Conservation (phyloP, 768 basidiomycete species). For the Gloeostereum incarnatum region DNA sequence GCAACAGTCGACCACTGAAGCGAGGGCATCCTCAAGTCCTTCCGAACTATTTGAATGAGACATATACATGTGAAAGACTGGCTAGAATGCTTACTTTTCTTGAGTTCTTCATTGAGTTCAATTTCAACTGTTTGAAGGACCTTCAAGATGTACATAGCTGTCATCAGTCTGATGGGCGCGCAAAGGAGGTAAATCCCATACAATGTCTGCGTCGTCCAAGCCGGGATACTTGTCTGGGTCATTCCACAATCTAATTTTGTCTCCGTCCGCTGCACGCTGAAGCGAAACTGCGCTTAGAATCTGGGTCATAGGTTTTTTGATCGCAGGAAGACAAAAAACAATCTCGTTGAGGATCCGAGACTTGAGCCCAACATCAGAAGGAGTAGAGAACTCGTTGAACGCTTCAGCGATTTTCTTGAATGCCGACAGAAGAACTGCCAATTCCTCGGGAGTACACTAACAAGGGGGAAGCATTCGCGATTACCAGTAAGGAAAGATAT, state of each 20-base stretch:
- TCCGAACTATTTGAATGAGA: slow-evolving; percentile 43
- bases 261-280: slow-evolving; percentile 53
- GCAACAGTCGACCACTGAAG: slow-evolving; percentile 58
- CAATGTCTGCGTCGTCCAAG: slow-evolving; percentile 52
- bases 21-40: slow-evolving; percentile 60
- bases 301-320: slow-evolving; percentile 43
- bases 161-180: slow-evolving; percentile 1
- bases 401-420: slow-evolving; percentile 62
- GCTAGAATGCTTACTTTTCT: slow-evolving; percentile 34
- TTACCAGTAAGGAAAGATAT: slow-evolving; percentile 1
- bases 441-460: slow-evolving; percentile 79
- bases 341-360: slow-evolving; percentile 66
- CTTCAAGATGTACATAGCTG: slow-evolving; percentile 28
- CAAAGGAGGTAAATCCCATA: slow-evolving; percentile 21
- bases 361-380: slow-evolving; percentile 44
- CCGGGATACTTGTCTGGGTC: slow-evolving; percentile 34
- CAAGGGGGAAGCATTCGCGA: neutral
- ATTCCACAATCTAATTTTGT: slow-evolving; percentile 65
- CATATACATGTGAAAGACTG: neutral
- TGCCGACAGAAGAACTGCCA: slow-evolving; percentile 65
- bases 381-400: slow-evolving; percentile 40
- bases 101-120: slow-evolving; percentile 69
- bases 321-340: slow-evolving; percentile 54
- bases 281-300: slow-evolving; percentile 51
- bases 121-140: slow-evolving; percentile 56